Conservation (phyloP, 1,139 yeast genomes). For the Geotrichum siamense region DNA sequence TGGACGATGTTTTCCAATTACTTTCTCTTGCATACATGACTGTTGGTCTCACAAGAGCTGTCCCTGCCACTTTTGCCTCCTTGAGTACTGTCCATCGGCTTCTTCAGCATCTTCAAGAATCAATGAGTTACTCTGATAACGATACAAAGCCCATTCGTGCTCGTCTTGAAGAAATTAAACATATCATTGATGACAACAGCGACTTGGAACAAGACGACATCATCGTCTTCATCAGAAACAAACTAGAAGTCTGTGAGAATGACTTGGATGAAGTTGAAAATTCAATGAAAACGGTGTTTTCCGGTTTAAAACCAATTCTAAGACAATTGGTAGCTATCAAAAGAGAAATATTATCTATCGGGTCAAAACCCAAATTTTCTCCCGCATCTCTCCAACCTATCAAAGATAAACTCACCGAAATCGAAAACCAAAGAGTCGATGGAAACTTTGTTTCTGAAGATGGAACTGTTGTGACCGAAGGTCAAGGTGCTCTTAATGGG, state of each 20-base stretch:
- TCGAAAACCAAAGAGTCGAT: constrained; percentile 41
- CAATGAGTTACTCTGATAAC: constrained; percentile 72
- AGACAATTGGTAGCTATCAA: constrained; percentile 43
- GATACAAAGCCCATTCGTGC: constrained; percentile 71
- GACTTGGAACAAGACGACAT: constrained; percentile 26
- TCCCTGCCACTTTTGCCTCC: constrained; percentile 91
- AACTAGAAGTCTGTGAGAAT: constrained; percentile 28
- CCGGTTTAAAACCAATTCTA: constrained; percentile 33
- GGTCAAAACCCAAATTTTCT: constrained; percentile 38
- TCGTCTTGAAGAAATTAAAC: constrained; percentile 59
- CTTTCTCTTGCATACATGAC: constrained; percentile 80
- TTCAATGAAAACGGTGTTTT: constrained; percentile 29
- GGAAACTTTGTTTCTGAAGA: constrained; percentile 39
- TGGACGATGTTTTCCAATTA: constrained; percentile 84
- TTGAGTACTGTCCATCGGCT: constrained; percentile 76
- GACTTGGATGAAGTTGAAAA: constrained; percentile 25
- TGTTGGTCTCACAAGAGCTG: constrained; percentile 80
- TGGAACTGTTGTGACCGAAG: constrained; percentile 31
- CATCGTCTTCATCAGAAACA: constrained; percentile 27
- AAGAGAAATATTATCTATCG: constrained; percentile 46
- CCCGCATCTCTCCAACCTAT: constrained; percentile 33
- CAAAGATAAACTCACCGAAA: constrained; percentile 36
- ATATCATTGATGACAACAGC: constrained; percentile 43
- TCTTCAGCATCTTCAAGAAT: constrained; percentile 71
- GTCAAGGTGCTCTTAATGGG: constrained; percentile 48